Conservation (phyloP, 345 rosid genomes). For the Dovyalis caffra region DNA sequence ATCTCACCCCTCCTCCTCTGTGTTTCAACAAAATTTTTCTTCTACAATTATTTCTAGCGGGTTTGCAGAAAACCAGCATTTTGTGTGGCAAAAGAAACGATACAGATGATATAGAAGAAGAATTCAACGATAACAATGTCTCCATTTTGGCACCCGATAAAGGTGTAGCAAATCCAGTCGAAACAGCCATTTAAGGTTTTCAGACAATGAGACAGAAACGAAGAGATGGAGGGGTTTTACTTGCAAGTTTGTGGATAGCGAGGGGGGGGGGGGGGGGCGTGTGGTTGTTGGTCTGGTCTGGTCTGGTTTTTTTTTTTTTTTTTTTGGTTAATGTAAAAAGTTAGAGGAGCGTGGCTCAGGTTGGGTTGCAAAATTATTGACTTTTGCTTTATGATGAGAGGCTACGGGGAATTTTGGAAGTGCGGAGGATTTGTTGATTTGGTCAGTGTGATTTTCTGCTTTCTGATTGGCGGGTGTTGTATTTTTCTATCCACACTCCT, state of each 20-base stretch:
- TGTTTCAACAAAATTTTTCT: no score
- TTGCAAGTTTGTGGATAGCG: no score
- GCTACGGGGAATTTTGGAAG: no score
- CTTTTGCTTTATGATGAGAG: no score
- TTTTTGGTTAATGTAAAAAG: not conserved
- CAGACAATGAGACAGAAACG: not conserved
- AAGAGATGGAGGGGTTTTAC: no score
- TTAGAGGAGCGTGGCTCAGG: not conserved
- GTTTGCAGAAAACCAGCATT: not conserved
- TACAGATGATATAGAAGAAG: conserved; percentile 13
- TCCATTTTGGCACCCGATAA: conserved; percentile 28
- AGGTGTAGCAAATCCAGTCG: conserved; percentile 27
- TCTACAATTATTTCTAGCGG: conserved; percentile 3
- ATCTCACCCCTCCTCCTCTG: conserved; percentile 26
- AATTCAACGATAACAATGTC: conserved; percentile 21
- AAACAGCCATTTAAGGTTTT: conserved; percentile 11
- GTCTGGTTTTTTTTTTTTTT: not conserved
- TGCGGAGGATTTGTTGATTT: conserved; percentile 12
- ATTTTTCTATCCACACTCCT: conserved; percentile 68
- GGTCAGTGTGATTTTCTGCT: conserved; percentile 17
- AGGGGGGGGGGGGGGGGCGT: not conserved
- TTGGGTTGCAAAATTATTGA: not conserved
- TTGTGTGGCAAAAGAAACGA: conserved; percentile 3
- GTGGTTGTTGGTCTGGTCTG: not conserved
- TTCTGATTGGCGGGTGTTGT: conserved; percentile 59